Conservation (phyloP, 2,329 filamentous ascomycete species). For the Epichloe sibirici region DNA sequence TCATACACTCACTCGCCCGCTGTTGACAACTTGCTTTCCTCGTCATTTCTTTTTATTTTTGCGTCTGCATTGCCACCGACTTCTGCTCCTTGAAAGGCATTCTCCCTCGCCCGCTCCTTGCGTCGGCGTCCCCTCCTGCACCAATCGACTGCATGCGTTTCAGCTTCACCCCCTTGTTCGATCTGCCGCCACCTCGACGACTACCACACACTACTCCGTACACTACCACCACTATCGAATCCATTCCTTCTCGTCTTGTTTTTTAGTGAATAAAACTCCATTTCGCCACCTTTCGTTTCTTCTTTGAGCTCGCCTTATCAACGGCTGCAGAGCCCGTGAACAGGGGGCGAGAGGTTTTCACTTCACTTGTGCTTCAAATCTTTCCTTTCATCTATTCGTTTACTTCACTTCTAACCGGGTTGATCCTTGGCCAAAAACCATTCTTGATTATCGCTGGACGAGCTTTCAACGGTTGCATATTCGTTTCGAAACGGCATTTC, state of each 20-base stretch:
- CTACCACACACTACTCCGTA: background rate
- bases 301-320: background rate
- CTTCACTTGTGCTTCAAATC: background rate
- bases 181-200: background rate
- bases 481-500: background rate
- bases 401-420: conserved; percentile 28
- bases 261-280: background rate
- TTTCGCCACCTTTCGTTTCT: background rate
- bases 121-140: background rate
- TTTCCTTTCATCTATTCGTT: conserved; percentile 9
- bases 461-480: background rate
- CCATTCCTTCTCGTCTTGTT: background rate
- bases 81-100: background rate
- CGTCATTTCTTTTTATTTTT: conserved; percentile 1
- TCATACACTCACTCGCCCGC: conserved; percentile 1
- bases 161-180: conserved; percentile 2
- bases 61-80: background rate
- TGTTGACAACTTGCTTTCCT: background rate
- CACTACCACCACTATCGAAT: background rate
- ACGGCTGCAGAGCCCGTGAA: background rate
- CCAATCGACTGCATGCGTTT: conserved; percentile 5
- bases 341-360: background rate
- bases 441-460: conserved; percentile 7
- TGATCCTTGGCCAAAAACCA: conserved; percentile 40
- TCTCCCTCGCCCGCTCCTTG: background rate